Conservation (phyloP, 2,329 filamentous ascomycete species). For the Fusarium algeriense region DNA sequence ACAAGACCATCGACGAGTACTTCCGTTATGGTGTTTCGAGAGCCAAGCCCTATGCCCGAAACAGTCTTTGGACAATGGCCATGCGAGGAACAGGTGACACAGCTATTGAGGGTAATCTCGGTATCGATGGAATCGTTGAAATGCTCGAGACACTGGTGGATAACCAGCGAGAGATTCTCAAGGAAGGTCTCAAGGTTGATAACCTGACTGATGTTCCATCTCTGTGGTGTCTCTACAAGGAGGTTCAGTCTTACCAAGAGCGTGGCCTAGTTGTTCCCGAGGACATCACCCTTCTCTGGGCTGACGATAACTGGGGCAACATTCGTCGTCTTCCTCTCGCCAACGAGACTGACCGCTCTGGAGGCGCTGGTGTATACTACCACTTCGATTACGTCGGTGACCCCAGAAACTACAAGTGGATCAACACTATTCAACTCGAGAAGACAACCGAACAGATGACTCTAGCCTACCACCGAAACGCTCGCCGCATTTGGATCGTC, state of each 20-base stretch:
- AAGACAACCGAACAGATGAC: constrained; percentile 56
- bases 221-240: constrained; percentile 75
- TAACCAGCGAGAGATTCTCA: constrained; percentile 55
- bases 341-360: constrained; percentile 64
- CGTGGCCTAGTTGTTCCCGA: constrained; percentile 69
- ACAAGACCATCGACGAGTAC: constrained; percentile 75
- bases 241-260: constrained; percentile 73
- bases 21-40: constrained; percentile 75
- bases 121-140: constrained; percentile 58
- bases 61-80: constrained; percentile 73
- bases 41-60: constrained; percentile 73
- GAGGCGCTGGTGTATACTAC: constrained; percentile 70
- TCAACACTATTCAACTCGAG: constrained; percentile 59
- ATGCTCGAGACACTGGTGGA: constrained; percentile 41
- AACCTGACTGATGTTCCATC: constrained; percentile 53
- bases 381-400: constrained; percentile 74
- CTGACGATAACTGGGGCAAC: constrained; percentile 74
- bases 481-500: constrained; percentile 70
- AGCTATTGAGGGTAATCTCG: constrained; percentile 64
- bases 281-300: constrained; percentile 71
- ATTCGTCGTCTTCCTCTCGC: constrained; percentile 68
- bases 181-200: constrained; percentile 12
- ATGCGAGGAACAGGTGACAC: constrained; percentile 80
- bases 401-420: constrained; percentile 71
- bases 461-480: constrained; percentile 61